Evolutionary conservation across 768 basidiomycete genomes (phyloP), one percentile per base, ranked within the genome.

Genomic region (Neoboletus brunneissimus): DNA sequence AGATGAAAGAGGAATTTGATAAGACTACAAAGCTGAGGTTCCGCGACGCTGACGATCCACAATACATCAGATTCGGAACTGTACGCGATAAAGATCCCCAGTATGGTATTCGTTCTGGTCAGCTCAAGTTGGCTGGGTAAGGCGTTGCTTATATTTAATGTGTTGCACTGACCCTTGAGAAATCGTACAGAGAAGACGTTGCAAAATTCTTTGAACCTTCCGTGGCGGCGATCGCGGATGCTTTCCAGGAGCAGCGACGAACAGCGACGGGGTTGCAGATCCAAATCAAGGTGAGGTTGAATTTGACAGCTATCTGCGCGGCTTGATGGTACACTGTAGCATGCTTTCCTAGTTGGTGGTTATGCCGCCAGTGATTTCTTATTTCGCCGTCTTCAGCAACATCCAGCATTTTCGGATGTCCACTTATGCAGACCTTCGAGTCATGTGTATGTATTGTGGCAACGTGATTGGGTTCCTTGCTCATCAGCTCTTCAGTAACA

Each of bases 301-400:
- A 1, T 4, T 31, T 23, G 37, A 37, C 22, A 25, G 1, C 18
- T n/a, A 2, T 52, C 6, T 15, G 10, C 7, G n/a, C 7, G 0
- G 3, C 16, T 42, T 47, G 12, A 61, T 23, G 12, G 13, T 35
- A 9, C 6, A 23, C 2, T 35, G 6, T 29, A 73, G 73, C 54
- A 72, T 16, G 72, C 77, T n/a, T 76, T 81, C 41, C 73, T 85
- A 2, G 80, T 83, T 1, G 81, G 81, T 2, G 80, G 80, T 0
- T 82, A 81, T 56, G 76, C 77, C 0, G 76, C 79, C 13, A 81
- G 74, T 48, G 76, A 77, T 25, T 81, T 73, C 68, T 61, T 83
- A 15, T 81, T 75, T 51, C 57, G 59, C 9, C 69, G 72, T 34
- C 75, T 85, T 20, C 74, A 76, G 18, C 61, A 67, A 18, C 64